These are phyloP conservation scores for Bruguiera parviflora DNA, from an alignment of 345 rosid genomes.

Conservation along the genomic window DNA sequence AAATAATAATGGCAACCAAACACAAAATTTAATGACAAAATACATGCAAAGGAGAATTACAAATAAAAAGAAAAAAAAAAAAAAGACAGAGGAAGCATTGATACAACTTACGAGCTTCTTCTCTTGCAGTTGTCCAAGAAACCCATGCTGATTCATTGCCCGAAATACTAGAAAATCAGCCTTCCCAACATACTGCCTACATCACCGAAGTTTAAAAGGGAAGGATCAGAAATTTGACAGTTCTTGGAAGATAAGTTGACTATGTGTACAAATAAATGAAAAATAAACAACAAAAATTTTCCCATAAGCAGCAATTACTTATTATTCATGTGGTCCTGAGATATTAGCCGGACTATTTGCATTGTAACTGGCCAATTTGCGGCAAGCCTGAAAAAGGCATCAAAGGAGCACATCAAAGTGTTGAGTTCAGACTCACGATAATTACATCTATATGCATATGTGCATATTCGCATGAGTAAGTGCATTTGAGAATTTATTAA, in stretches of 20 bases:
- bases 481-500: too few relatives aligned
- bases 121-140: constrained; percentile 91
- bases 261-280: constrained; percentile 6
- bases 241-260: constrained; percentile 3
- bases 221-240: constrained; percentile 21
- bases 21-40: neutral
- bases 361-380: constrained; percentile 90
- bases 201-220: constrained; percentile 7
- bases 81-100: constrained; percentile 1
- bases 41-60: neutral
- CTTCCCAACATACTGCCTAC: constrained; percentile 92
- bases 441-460: too few relatives aligned
- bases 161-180: constrained; percentile 95
- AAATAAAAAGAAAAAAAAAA: too few relatives aligned
- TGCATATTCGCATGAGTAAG: too few relatives aligned
- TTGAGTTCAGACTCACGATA: neutral
- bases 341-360: constrained; percentile 96
- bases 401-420: constrained; percentile 10
- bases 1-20: neutral
- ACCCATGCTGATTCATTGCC: constrained; percentile 94
- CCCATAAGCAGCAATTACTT: constrained; percentile 46
- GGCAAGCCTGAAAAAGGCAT: constrained; percentile 68
- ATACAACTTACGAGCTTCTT: constrained; percentile 87
- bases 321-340: constrained; percentile 98
- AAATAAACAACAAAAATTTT: constrained; percentile 15